Evolutionary conservation across 2,329 filamentous ascomycete species (phyloP), one percentile per base, ranked within the genome.

Genomic region (Arthrobotrys pseudoclavata): DNA sequence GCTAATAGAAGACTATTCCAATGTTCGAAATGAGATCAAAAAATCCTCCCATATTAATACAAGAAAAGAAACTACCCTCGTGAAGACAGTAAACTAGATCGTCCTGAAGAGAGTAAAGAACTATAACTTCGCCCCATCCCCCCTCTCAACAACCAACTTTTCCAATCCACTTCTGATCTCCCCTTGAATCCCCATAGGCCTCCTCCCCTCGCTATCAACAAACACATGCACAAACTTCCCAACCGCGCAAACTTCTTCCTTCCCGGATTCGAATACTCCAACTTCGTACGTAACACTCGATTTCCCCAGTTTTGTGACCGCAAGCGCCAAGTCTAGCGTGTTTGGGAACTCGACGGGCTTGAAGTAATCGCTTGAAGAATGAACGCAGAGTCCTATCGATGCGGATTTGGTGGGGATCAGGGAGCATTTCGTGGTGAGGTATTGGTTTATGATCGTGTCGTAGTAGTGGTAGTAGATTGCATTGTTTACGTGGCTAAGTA

Each of bases 201-300:
- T 88, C 80, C 91, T 89, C 15, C 88, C 91, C 42, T 87, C 87
- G 63, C 92, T 87, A 75, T 94, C 89, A n/a, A 96, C 92, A 85
- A 95, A 97, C 10, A 97, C 93, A 83, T 97, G 94, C 13, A 93
- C 88, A 82, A 96, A 94, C 81, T 92, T 91, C 0, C 94, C 94
- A 0, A 97, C 93, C 10, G 93, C 93, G 82, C 91, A 93, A 9
- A 96, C 92, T 20, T 88, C 85, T 0, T 92, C 89, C 1, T 90
- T 85, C 0, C 91, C 92, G 76, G 88, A 87, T 82, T 93, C 90
- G 82, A 97, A 98, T 0, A 98, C 87, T 0, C 90, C 96, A 74
- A 97, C 89, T 83, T 98, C 95, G 82, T 97, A 98, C 12, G 90
- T 92, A 7, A 97, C 94, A 82, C 93, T 97, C 26, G 92, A 93